Percentiles rank a stretch among this genome's conserved stretches.
Evolutionary conservation across 208 protist genomes (phyloP).

Genomic region (Leishmania turanica): DNA sequence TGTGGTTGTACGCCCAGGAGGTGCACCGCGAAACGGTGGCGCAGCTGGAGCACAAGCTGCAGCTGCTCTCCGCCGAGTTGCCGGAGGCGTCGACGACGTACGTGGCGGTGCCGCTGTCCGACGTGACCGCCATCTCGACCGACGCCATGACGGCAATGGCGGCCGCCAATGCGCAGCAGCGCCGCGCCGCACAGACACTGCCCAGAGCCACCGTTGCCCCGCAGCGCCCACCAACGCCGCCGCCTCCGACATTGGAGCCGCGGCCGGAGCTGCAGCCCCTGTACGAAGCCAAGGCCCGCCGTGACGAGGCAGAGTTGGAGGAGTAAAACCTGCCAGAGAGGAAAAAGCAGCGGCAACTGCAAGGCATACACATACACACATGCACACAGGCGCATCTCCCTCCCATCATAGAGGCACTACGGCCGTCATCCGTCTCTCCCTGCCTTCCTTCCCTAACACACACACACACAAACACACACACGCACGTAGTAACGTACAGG

Average conservation of each 20-base stretch:
- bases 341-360: neutral
- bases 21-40: constrained; percentile 66
- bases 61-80: constrained; percentile 17
- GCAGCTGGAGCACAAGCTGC: constrained; percentile 52
- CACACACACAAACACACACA: neutral
- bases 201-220: constrained; percentile 58
- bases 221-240: constrained; percentile 83
- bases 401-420: neutral
- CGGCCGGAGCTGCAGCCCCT: constrained; percentile 83
- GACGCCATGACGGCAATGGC: constrained; percentile 79
- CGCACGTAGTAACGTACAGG: neutral
- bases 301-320: constrained; percentile 54
- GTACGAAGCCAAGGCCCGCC: constrained; percentile 65
- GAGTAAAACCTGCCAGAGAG: constrained; percentile 13
- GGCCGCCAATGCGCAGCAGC: constrained; percentile 36
- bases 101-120: constrained; percentile 51
- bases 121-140: constrained; percentile 39
- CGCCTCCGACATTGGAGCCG: constrained; percentile 68
- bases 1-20: constrained; percentile 75
- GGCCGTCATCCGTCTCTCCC: neutral
- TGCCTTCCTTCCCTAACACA: neutral
- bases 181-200: constrained; percentile 38
- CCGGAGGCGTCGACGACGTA: constrained; percentile 37
- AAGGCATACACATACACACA: neutral
- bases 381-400: neutral